A percentile compares a stretch with the other conserved stretches of the same genome.
Conservation (phyloP, 257 asterid species). For the Knoxia roxburghii region DNA sequence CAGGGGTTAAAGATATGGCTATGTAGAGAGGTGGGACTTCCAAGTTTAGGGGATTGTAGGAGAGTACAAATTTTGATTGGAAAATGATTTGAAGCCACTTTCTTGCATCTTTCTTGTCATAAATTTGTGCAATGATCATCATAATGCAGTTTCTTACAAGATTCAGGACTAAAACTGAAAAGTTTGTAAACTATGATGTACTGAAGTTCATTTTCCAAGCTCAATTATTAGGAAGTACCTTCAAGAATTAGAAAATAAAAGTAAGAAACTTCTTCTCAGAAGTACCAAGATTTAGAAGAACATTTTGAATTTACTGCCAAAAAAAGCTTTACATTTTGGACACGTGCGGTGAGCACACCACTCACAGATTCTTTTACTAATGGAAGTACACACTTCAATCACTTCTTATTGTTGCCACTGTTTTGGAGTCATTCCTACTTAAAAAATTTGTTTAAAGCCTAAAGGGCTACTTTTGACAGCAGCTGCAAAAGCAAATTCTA, state of each 20-base stretch:
- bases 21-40: neutral
- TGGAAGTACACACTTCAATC: neutral
- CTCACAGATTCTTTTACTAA: neutral
- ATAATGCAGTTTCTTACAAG: conserved; percentile 4
- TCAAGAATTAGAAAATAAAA: neutral
- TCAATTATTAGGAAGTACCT: conserved; percentile 2
- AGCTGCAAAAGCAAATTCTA: neutral
- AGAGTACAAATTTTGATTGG: conserved; percentile 22
- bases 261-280: neutral
- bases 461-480: conserved; percentile 14
- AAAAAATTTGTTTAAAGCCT: neutral
- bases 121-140: conserved; percentile 1
- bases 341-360: neutral
- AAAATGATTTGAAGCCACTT: conserved; percentile 4
- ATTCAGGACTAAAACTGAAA: neutral
- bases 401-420: neutral
- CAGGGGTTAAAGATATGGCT: conserved; percentile 25
- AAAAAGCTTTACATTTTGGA: neutral
- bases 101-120: neutral
- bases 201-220: neutral
- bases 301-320: neutral
- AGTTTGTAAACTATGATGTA: neutral
- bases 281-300: neutral
- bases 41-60: neutral
- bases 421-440: neutral